phyloP scores from a whole-genome alignment of 257 asterid genomes.

The Gardenia jasminoides region DNA sequence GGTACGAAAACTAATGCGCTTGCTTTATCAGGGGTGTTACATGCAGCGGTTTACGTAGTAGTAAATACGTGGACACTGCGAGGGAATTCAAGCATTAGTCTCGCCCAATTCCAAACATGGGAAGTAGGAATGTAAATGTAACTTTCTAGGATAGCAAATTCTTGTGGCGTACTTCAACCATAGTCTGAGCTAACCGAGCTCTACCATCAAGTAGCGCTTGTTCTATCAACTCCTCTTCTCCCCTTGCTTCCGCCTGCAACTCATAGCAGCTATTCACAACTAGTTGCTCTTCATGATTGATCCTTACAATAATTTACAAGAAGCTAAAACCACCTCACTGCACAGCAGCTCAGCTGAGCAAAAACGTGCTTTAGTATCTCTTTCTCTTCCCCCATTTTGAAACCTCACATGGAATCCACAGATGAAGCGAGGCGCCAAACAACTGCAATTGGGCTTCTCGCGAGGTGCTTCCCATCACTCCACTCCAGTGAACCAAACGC shows the following conservation, averaged over 20 bases:
- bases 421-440: slow-evolving; percentile 38
- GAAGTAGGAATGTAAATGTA: neutral
- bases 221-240: neutral
- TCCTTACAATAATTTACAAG: neutral
- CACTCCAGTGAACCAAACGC: slow-evolving; percentile 81
- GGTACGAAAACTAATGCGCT: neutral
- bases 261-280: no score
- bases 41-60: neutral
- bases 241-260: no score
- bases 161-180: no score
- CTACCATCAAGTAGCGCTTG: neutral
- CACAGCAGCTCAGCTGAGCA: no score
- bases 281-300: neutral
- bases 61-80: neutral
- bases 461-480: slow-evolving; percentile 67
- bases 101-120: neutral
- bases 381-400: neutral
- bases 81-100: neutral
- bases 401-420: slow-evolving; percentile 47
- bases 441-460: slow-evolving; percentile 77
- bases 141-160: neutral
- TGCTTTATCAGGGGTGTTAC: neutral
- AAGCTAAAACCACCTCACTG: neutral
- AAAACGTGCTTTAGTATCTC: no score
- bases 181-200: neutral